phyloP scores from a whole-genome alignment of 345 rosid genomes.

The Rhodamnia rubescens region DNA sequence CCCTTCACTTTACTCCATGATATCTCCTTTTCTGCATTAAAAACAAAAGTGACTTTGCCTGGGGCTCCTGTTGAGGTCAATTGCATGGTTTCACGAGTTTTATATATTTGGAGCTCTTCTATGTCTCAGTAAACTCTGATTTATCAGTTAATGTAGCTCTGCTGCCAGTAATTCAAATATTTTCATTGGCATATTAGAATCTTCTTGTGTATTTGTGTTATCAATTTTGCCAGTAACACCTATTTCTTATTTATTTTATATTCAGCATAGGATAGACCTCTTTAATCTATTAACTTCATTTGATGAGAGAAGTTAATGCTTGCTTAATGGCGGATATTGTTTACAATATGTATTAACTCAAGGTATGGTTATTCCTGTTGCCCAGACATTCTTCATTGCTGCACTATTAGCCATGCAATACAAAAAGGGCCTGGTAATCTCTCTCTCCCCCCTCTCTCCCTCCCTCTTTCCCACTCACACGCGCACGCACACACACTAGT shows the following conservation, averaged over 20 bases:
- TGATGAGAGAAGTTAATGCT: not conserved
- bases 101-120: not conserved
- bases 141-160: not conserved
- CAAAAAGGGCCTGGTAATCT: slow-evolving; percentile 75
- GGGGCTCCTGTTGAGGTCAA: not conserved
- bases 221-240: not conserved
- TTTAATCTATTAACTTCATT: not conserved
- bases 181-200: not conserved
- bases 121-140: not conserved
- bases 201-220: not conserved
- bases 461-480: too few species aligned
- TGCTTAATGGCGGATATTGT: not conserved
- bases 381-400: slow-evolving; percentile 93
- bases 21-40: not conserved
- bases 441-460: too few species aligned
- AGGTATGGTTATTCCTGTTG: slow-evolving; percentile 1
- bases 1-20: not conserved
- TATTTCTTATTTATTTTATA: not conserved
- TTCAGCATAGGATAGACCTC: not conserved
- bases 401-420: slow-evolving; percentile 99
- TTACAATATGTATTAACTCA: not conserved
- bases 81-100: not conserved
- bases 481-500: not conserved
- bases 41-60: not conserved
- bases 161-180: not conserved